phyloP scores from a whole-genome alignment of 2,329 filamentous ascomycete genomes.

The Trichoderma hamatum region DNA sequence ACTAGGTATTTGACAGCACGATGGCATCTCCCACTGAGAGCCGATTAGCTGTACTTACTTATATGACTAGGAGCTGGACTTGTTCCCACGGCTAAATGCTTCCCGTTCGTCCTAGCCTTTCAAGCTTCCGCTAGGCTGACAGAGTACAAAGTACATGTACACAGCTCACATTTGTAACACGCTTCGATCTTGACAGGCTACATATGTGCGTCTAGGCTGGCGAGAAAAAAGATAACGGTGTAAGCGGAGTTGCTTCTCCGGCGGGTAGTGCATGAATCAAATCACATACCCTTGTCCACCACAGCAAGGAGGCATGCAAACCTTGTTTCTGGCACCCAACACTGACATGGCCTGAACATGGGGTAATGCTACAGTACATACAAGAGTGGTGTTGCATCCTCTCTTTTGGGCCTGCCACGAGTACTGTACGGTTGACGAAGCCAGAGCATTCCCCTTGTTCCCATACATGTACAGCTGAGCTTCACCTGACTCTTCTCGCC shows the following conservation, averaged over 20 bases:
- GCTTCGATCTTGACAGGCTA: too few relatives aligned
- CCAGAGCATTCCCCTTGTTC: background rate
- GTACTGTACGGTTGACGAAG: background rate
- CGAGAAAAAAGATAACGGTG: background rate
- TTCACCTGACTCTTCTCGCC: background rate
- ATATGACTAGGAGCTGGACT: background rate
- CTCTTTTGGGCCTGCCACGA: background rate
- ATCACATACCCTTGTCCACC: conserved; percentile 6
- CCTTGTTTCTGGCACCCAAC: background rate
- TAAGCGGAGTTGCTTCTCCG: conserved; percentile 6
- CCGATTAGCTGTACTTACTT: background rate
- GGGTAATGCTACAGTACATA: background rate
- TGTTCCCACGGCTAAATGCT: background rate
- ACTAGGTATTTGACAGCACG: background rate
- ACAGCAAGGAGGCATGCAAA: background rate
- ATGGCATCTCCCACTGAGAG: background rate
- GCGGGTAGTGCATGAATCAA: conserved; percentile 10
- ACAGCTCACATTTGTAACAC: background rate
- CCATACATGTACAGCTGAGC: background rate
- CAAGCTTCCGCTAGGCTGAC: background rate
- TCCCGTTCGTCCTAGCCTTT: background rate
- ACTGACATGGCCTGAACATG: background rate
- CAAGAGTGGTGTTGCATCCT: too few relatives aligned
- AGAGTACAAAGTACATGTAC: background rate
- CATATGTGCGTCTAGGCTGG: background rate